Base-by-base conservation (phyloP, 768 basidiomycete species). In the Leccinum subgranulosum region DNA sequence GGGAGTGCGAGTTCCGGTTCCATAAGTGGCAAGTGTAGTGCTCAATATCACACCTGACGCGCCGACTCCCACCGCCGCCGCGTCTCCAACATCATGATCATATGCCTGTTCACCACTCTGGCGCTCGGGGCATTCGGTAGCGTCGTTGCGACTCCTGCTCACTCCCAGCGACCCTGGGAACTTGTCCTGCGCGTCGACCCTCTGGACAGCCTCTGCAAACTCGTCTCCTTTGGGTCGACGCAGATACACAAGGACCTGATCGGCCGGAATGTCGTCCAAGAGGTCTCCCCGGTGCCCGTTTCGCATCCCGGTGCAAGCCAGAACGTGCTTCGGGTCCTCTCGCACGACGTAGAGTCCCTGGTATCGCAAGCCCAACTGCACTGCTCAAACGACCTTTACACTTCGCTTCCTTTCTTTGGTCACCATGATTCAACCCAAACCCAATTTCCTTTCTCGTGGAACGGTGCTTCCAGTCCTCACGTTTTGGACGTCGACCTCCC, bases 121-220 rank as follows among this genome's bases (percentile, higher is more conserved):
- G 59, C 31, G 19, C 28, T 64, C 50, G 11, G 49, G 11, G 23
- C 47, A 4, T 53, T 64, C 15, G 34, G 48, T 46, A 36, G 57
- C 19, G 55, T 50, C 7, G 19, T 36, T 25, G 63, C 56, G 8
- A 47, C n/a, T 10, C 27, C 81, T 85, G 46, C 75, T 87, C 88
- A 85, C 83, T 80, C 87, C 86, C 49, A 31, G 29, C 23, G 92
- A 90, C 23, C 96, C 91, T 68, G 86, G 85, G 64, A 69, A 34
- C 69, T 69, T 21, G 61, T 63, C 21, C 23, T 69, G 10, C 61
- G 56, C 48, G n/a, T 52, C n/a, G 53, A 71, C 53, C 56, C 58
- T 25, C 47, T 59, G 49, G 39, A 56, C n/a, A 57, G 59, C 28
- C 34, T 33, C 57, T 70, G 69, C 59, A 14, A 56, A 28, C 19